These are phyloP conservation scores for Purpureocillium takamizusanense DNA, from an alignment of 2,329 filamentous ascomycete genomes.

Conservation along the genomic window DNA sequence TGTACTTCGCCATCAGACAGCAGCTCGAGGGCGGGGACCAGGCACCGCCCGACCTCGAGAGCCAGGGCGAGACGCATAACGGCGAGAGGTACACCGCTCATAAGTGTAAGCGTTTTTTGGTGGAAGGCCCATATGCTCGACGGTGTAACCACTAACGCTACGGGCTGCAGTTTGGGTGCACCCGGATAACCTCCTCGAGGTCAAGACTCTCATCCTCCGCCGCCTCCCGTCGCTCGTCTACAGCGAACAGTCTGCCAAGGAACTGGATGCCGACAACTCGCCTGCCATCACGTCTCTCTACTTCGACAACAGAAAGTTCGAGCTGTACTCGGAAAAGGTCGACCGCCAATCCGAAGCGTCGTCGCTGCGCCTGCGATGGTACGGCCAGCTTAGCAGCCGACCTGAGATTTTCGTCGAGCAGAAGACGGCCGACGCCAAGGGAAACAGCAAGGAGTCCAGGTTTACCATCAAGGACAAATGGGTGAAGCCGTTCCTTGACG, in stretches of 20 bases:
- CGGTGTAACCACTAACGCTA: neutral
- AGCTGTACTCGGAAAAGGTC: constrained; percentile 80
- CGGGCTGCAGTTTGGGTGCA: constrained; percentile 79
- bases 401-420: constrained; percentile 83
- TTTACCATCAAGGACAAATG: constrained; percentile 93
- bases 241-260: constrained; percentile 76
- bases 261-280: constrained; percentile 72
- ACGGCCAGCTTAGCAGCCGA: constrained; percentile 68
- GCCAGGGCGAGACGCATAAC: constrained; percentile 47
- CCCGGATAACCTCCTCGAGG: constrained; percentile 87
- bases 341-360: constrained; percentile 65
- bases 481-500: constrained; percentile 75
- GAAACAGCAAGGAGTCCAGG: constrained; percentile 68
- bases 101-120: constrained; percentile 58
- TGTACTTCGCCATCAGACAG: constrained; percentile 92
- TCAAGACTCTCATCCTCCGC: constrained; percentile 91
- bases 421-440: constrained; percentile 72
- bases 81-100: constrained; percentile 73
- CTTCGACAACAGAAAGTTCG: constrained; percentile 82
- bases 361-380: constrained; percentile 85
- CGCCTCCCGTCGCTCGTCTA: constrained; percentile 88
- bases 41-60: constrained; percentile 37
- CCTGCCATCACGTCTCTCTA: constrained; percentile 93
- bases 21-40: constrained; percentile 55
- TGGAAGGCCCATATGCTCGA: constrained; percentile 1